Evolutionary conservation across 257 asterid genomes (phyloP), one percentile per base, ranked within the genome.

Genomic region (Thymus mandschuricus): DNA sequence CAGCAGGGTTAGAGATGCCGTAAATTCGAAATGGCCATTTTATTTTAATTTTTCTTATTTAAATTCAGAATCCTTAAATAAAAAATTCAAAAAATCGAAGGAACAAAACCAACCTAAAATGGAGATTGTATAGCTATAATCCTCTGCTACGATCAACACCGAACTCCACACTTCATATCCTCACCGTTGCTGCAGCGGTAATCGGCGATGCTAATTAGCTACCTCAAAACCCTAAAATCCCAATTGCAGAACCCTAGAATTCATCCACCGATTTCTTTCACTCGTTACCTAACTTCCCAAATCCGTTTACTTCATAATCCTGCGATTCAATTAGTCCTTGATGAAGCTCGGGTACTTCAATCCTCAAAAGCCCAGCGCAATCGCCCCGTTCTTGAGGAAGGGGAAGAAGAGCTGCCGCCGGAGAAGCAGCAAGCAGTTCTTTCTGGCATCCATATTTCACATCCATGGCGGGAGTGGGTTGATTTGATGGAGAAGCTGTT

Each of bases 391-490:
- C 81, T 62, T 55, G 75, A 73, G 63, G 82, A 77, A 40, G 81
- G 67, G 21, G 78, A 61, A 68, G 79, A 66, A 71, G 76, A 71
- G 59, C 10, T 28, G 13, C 4, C 40, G 33, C 77, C 56, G 10
- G 60, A 43, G 29, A 64, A 75, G 52, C 60, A 75, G 33, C 28
- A 48, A 60, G 55, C 30, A 8, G 57, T 51, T 70, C 29, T 8
- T 46, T 43, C 80, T 8, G 60, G 44, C 41, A 66, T 73, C 72
- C 76, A 75, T 67, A 82, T 85, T 70, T 82, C 88, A 60, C 96
- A 89, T 63, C 94, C 96, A 31, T 95, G 98, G 97, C 86, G 82
- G 55, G 98, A 95, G 66, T 94, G 97, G 99, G 85, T 83, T 63
- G 86, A 61, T 34, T 80, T 93, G 52, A 83, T 93, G 93, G 82